Conservation (phyloP, 345 rosid species). For the Excoecaria cochinchinensis region DNA sequence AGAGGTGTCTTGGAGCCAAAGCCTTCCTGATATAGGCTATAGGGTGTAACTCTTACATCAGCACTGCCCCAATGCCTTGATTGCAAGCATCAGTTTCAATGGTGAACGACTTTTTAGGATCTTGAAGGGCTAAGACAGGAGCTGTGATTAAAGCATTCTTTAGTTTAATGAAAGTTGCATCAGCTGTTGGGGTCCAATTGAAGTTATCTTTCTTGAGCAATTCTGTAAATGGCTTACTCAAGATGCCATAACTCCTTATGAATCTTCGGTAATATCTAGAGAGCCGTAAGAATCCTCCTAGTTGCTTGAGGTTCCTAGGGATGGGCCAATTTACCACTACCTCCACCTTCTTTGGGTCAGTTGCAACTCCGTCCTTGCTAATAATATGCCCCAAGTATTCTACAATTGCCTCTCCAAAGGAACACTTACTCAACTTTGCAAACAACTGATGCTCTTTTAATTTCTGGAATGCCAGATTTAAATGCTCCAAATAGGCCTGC, state of each 20-base stretch:
- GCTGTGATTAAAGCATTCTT: not conserved
- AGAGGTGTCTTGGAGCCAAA: too few species aligned
- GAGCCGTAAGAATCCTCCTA: not conserved
- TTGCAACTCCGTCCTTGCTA: not conserved
- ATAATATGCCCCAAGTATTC: not conserved
- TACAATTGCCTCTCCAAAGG: not conserved
- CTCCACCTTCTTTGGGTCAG: not conserved
- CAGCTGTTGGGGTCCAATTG: not conserved
- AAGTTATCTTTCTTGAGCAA: not conserved
- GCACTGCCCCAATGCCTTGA: too few species aligned
- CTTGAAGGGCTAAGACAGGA: too few species aligned
- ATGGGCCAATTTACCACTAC: not conserved
- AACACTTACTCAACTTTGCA: not conserved
- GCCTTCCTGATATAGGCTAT: too few species aligned
- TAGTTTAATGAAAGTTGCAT: not conserved
- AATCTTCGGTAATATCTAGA: not conserved
- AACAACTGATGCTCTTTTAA: not conserved
- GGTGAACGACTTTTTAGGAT: too few species aligned
- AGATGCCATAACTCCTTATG: not conserved
- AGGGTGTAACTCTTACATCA: too few species aligned
- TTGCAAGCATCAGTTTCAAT: too few species aligned
- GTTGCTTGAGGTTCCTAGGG: not conserved
- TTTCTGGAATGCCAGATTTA: not conserved
- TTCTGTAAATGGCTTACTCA: not conserved
- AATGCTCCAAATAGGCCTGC: not conserved